Evolutionary conservation across 768 basidiomycete species (phyloP), one percentile per base, ranked within the genome.

Genomic region (Cubamyces lactineus): DNA sequence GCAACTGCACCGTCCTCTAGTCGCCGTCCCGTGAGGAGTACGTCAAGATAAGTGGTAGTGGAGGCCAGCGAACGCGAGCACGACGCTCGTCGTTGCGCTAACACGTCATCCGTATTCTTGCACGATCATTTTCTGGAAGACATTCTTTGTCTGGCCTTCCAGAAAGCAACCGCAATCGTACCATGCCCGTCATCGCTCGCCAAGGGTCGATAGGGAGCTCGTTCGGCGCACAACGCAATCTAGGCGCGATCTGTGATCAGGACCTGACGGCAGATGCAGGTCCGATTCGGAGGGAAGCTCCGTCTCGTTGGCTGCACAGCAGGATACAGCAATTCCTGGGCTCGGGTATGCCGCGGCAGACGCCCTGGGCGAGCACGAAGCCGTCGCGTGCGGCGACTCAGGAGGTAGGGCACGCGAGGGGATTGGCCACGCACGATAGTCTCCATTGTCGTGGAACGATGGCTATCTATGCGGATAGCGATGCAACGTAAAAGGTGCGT

Each of bases 401-500:
- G 42, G 13, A 39, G 28, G 21, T 13, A 15, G 49, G 42, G 28
- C 3, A 46, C 5, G 40, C 51, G 17, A 28, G 39, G 52, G 26
- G 41, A 49, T 30, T 24, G 15, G 52, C 51, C 30, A 52, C 52
- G 38, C 21, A 46, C 28, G 41, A 57, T 38, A 57, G 61, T 57
- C 55, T 62, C 61, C 61, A 26, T 21, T 40, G 21, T 40, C 34
- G 55, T 40, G 61, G 61, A 51, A 28, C 40, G 61, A 51, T 42
- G 9, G 48, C 21, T 51, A 47, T 54, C 47, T 54, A 11, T 46
- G 42, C 7, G 7, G 48, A 52, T 40, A 51, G 55, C 21, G 23
- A 40, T 17, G 11, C 9, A 43, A 62, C 61, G 55, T 62, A 62
- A 62, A 43, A 38, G 23, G 3, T 15, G 61, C 23, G 61, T 62